phyloP scores from a whole-genome alignment of 441 rosid species.

The Populus trichocarpa region DNA sequence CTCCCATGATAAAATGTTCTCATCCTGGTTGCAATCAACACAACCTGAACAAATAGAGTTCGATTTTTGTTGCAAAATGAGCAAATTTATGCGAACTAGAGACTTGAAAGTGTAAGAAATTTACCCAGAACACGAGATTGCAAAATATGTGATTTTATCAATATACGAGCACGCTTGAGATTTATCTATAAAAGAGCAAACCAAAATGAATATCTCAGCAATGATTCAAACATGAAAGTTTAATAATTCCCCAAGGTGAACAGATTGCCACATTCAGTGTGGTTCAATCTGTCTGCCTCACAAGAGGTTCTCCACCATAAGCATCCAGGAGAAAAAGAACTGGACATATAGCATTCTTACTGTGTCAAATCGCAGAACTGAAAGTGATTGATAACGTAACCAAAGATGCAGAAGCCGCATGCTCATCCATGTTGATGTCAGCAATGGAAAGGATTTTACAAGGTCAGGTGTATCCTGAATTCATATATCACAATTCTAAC shows the following conservation, averaged over 20 bases:
- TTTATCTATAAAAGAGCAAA: slow-evolving; percentile 52
- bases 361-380: slow-evolving; percentile 63
- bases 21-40: slow-evolving; percentile 71
- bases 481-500: slow-evolving; percentile 15
- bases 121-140: slow-evolving; percentile 63
- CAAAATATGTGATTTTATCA: slow-evolving; percentile 68
- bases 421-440: slow-evolving; percentile 75
- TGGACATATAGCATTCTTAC: slow-evolving; percentile 32
- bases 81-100: neutral
- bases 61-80: neutral
- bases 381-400: slow-evolving; percentile 88
- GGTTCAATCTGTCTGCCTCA: neutral
- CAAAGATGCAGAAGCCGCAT: slow-evolving; percentile 80
- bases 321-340: slow-evolving; percentile 16
- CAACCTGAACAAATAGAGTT: slow-evolving; percentile 45
- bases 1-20: slow-evolving; percentile 74
- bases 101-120: slow-evolving; percentile 5
- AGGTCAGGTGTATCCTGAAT: slow-evolving; percentile 91
- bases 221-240: neutral
- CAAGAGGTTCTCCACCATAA: slow-evolving; percentile 2
- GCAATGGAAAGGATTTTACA: slow-evolving; percentile 59
- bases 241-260: neutral
- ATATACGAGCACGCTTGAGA: slow-evolving; percentile 89
- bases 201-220: slow-evolving; percentile 9
- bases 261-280: neutral